phyloP scores from a whole-genome alignment of 1,284 basidiomycete genomes.

The Spongispora temasekensis region DNA sequence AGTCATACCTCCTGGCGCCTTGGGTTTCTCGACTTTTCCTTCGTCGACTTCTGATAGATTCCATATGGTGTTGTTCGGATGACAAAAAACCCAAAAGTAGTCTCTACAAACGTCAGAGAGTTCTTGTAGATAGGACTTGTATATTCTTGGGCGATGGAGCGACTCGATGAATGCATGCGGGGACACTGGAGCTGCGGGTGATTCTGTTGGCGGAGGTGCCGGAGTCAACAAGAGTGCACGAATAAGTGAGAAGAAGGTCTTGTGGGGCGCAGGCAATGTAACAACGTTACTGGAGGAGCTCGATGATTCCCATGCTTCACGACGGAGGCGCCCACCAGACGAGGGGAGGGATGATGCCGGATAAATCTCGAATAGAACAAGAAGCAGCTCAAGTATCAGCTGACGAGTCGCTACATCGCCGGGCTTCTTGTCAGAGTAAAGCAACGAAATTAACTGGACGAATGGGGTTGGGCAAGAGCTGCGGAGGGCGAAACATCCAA shows the following conservation, averaged over 20 bases:
- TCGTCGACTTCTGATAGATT: slow-evolving; percentile 80
- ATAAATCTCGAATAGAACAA: slow-evolving; percentile 84
- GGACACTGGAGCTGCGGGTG: slow-evolving; percentile 61
- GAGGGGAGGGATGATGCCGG: slow-evolving; percentile 66
- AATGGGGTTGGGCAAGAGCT: slow-evolving; percentile 87
- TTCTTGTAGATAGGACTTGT: slow-evolving; percentile 90
- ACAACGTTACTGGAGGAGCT: slow-evolving; percentile 48
- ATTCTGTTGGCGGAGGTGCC: slow-evolving; percentile 71
- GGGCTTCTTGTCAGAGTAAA: slow-evolving; percentile 97
- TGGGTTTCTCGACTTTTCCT: slow-evolving; percentile 82
- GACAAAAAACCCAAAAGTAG: slow-evolving; percentile 99
- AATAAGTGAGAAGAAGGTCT: slow-evolving; percentile 67
- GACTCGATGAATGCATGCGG: slow-evolving; percentile 90
- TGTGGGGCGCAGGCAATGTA: slow-evolving; percentile 71
- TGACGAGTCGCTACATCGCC: slow-evolving; percentile 90
- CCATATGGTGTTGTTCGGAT: slow-evolving; percentile 92
- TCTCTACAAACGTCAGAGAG: slow-evolving; percentile 89
- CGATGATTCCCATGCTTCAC: slow-evolving; percentile 58
- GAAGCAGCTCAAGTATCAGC: slow-evolving; percentile 85
- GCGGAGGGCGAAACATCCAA: slow-evolving; percentile 81
- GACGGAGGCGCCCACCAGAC: slow-evolving; percentile 41
- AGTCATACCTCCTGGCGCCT: slow-evolving; percentile 96
- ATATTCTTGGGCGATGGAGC: slow-evolving; percentile 81
- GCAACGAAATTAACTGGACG: slow-evolving; percentile 74
- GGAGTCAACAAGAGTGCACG: slow-evolving; percentile 72